Conservation (phyloP, 306 rosid genomes). For the Cajanus cajan region DNA sequence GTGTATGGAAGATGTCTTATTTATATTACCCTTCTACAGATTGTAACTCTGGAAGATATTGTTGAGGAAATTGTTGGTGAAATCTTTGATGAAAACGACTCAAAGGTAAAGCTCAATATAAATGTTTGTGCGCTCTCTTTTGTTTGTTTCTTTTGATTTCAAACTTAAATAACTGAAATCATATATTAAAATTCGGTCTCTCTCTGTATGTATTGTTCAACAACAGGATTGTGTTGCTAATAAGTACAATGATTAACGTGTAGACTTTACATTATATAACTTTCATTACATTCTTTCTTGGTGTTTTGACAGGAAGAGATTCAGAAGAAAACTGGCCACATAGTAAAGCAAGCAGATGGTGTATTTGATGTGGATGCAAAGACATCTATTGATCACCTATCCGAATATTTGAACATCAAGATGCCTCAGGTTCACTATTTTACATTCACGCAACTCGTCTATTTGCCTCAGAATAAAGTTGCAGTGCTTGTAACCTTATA, state of each 20-base stretch:
- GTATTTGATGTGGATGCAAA: slow-evolving; percentile 93
- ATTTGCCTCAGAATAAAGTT: neutral
- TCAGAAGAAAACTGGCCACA: slow-evolving; percentile 90
- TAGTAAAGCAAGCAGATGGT: slow-evolving; percentile 93
- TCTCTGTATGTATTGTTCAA: neutral
- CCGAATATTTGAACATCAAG: slow-evolving; percentile 83
- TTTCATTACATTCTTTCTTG: slow-evolving; percentile 23
- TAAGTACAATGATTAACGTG: neutral
- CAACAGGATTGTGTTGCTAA: neutral
- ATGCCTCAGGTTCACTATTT: slow-evolving; percentile 76
- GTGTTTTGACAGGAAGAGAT: slow-evolving; percentile 75
- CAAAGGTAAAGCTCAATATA: slow-evolving; percentile 58
- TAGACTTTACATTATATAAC: too few species aligned
- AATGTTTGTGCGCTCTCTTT: neutral
- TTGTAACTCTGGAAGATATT: slow-evolving; percentile 91
- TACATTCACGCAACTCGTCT: neutral
- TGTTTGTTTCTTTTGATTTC: neutral
- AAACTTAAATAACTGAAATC: neutral
- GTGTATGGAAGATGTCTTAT: neutral
- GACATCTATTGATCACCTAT: slow-evolving; percentile 91
- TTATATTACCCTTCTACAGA: slow-evolving; percentile 43
- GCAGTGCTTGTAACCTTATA: neutral
- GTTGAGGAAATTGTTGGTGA: slow-evolving; percentile 99
- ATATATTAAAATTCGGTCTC: neutral
- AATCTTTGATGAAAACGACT: slow-evolving; percentile 97